Base-by-base conservation (phyloP, 192 early-diverging fungal genomes). In the Coemansia sp. region DNA sequence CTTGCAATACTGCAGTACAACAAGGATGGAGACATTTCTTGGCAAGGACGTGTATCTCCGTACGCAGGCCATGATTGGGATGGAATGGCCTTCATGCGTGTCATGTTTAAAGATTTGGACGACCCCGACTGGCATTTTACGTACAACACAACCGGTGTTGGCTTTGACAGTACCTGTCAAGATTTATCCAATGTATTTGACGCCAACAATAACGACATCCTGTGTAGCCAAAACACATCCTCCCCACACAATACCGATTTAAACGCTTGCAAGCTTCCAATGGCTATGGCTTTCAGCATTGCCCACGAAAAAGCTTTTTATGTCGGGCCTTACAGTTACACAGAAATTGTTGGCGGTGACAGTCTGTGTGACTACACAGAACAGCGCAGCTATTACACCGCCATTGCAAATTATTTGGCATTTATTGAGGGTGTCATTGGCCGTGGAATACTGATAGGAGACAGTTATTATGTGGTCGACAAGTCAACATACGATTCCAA, bases 1-100 rank as follows among this genome's bases (percentile, higher is more conserved):
- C 0, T 67, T 9, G 58, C 65, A 2, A 21, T 60, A 5, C 31
- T 67, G 18, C 52, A 67, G 27, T 60, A 49, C 33, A 60, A 67
- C 27, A 38, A 29, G 0, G 33, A 47, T 49, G 19, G 16, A 35
- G 33, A 3, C 47, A 60, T 23, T n/a, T 18, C 1, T 8, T 58
- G 8, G 21, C 19, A 35, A 12, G n/a, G n/a, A 11, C 12, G 35
- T 16, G n/a, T 40, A 40, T 0, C 35, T 11, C 35, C 35, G 12
- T 40, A 16, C n/a, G 12, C 14, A 38, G 12, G 2, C 2, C n/a
- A 40, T 40, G 1, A 40, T 3, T 40, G 35, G 35, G 35, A 16
- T 16, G 35, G 14, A 40, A 40, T 40, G 0, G 0, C n/a, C 14
- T 40, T 5, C 35, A 16, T 16, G 1, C 35, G 35, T 16, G 35